These are phyloP conservation scores for Trichoderma sp. DNA, from an alignment of 2,329 filamentous ascomycete genomes.

Conservation along the genomic window DNA sequence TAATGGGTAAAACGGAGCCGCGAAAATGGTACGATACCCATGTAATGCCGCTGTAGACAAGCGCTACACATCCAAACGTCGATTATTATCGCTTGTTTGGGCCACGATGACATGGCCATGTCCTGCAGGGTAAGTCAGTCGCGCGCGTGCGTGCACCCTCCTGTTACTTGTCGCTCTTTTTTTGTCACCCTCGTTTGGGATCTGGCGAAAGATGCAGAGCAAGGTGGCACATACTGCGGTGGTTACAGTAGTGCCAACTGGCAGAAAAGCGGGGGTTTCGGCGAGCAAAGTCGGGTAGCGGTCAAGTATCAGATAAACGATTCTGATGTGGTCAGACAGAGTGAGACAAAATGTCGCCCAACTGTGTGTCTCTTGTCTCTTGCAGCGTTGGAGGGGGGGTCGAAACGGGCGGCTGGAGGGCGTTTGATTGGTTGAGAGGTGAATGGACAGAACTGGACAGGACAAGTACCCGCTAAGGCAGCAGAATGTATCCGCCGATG, in stretches of 20 bases:
- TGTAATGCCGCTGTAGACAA: not conserved
- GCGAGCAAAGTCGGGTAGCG: not conserved
- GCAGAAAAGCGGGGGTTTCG: slow-evolving; percentile 8
- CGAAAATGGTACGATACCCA: not conserved
- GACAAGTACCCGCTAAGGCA: not conserved
- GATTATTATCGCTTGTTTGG: not conserved
- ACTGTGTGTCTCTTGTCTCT: not conserved
- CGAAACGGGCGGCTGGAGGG: slow-evolving; percentile 2
- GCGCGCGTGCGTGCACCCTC: not conserved
- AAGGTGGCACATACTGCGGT: not conserved
- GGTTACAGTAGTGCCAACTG: slow-evolving; percentile 15
- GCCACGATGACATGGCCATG: not conserved
- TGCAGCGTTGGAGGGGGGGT: not conserved
- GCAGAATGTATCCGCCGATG: not conserved
- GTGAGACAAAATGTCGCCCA: slow-evolving; percentile 6
- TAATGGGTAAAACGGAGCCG: not conserved
- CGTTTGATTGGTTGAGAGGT: not conserved
- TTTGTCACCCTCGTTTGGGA: not conserved
- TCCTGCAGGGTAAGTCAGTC: not conserved
- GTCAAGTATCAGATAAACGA: slow-evolving; percentile 1
- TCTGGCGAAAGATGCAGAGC: not conserved
- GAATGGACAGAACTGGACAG: not conserved
- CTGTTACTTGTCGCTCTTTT: not conserved
- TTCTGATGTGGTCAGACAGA: not conserved
- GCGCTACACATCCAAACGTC: not conserved